phyloP scores from a whole-genome alignment of 495 filamentous ascomycete genomes.

The Sordaria brevicollis region DNA sequence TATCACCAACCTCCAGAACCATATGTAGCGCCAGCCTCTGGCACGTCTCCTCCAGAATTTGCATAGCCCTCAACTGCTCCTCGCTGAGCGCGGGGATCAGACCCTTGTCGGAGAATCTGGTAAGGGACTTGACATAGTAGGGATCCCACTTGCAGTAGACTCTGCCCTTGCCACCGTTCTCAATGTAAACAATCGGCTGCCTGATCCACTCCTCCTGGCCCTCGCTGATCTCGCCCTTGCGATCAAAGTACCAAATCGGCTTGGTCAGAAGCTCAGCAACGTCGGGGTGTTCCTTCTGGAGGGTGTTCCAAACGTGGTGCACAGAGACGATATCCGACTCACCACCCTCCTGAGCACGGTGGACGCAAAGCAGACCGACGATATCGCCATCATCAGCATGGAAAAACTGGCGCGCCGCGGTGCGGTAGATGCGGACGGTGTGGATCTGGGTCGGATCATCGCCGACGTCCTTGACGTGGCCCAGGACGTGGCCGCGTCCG shows the following conservation, averaged over 20 bases:
- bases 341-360: constrained; percentile 68
- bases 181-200: constrained; percentile 65
- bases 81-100: constrained; percentile 55
- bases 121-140: constrained; percentile 61
- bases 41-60: constrained; percentile 59
- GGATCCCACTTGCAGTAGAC: constrained; percentile 64
- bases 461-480: constrained; percentile 83
- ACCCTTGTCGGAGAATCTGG: constrained; percentile 53
- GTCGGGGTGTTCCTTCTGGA: constrained; percentile 67
- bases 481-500: constrained; percentile 74
- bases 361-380: constrained; percentile 77
- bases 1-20: constrained; percentile 69
- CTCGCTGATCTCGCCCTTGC: constrained; percentile 71
- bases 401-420: constrained; percentile 71
- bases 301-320: constrained; percentile 73
- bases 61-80: constrained; percentile 52
- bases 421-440: constrained; percentile 79
- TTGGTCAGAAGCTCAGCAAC: constrained; percentile 62
- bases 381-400: constrained; percentile 76
- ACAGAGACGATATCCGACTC: constrained; percentile 74
- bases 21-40: constrained; percentile 58
- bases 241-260: constrained; percentile 89
- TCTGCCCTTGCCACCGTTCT: constrained; percentile 32
- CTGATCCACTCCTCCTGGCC: constrained; percentile 71
- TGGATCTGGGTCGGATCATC: constrained; percentile 75